A percentile compares a stretch with the other conserved stretches of the same genome.
Conservation (phyloP, 441 rosid species). For the Melastoma candidum region DNA sequence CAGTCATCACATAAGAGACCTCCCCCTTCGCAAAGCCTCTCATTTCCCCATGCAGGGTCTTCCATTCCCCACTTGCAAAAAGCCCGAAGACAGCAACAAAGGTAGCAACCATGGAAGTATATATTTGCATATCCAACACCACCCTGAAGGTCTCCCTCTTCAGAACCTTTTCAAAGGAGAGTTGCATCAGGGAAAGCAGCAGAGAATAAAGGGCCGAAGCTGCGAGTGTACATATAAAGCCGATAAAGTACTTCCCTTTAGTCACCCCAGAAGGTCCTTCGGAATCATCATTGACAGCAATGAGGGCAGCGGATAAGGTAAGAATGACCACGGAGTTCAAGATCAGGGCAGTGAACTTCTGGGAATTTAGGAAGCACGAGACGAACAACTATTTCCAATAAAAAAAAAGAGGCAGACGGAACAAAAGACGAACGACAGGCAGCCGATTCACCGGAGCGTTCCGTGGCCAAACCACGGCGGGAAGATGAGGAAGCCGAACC, state of each 20-base stretch:
- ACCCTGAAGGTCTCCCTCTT: slow-evolving; percentile 55
- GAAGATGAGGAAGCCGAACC: too few relatives aligned
- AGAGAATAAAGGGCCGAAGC: slow-evolving; percentile 82
- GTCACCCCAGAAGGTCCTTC: slow-evolving; percentile 51
- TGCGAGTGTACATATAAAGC: slow-evolving; percentile 51
- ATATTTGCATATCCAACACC: slow-evolving; percentile 79
- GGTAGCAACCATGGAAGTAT: slow-evolving; percentile 54
- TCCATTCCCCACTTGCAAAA: slow-evolving; percentile 91
- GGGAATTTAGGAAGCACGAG: slow-evolving; percentile 73
- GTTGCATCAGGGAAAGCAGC: slow-evolving; percentile 78
- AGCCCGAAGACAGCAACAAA: slow-evolving; percentile 43
- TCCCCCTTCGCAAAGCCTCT: slow-evolving; percentile 39
- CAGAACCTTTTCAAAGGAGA: slow-evolving; percentile 61
- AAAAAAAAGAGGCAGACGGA: too few relatives aligned
- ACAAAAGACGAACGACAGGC: slow-evolving; percentile 14
- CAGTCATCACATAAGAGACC: slow-evolving; percentile 52
- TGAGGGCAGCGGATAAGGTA: slow-evolving; percentile 62
- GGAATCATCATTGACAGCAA: slow-evolving; percentile 60
- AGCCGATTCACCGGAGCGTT: too few relatives aligned
- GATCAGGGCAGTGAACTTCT: slow-evolving; percentile 68
- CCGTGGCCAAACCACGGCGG: too few relatives aligned
- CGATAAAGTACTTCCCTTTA: slow-evolving; percentile 39
- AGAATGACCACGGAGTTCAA: slow-evolving; percentile 67
- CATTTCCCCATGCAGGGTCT: slow-evolving; percentile 60
- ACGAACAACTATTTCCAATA: slow-evolving; percentile 20